These are phyloP conservation scores for Emergomyces africanus DNA, from an alignment of 2,329 filamentous ascomycete genomes.

Conservation along the genomic window DNA sequence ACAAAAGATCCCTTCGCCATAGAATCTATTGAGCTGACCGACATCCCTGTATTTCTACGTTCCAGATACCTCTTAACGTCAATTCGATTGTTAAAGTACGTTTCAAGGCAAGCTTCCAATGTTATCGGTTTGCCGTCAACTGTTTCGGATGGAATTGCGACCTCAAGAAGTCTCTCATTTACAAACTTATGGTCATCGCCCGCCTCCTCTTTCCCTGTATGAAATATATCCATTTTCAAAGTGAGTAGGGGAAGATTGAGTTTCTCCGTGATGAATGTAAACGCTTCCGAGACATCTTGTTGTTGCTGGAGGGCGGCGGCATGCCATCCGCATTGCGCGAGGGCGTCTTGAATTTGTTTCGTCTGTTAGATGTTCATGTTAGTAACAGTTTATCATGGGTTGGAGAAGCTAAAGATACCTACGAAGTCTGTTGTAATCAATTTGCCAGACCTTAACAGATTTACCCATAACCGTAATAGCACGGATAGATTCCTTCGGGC, in stretches of 20 bases:
- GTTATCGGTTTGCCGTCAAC: conserved; percentile 56
- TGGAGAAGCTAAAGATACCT: conserved; percentile 10
- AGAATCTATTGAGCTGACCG: conserved; percentile 26
- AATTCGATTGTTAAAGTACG: conserved; percentile 89
- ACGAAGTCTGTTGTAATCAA: conserved; percentile 78
- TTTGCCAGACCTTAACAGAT: conserved; percentile 72
- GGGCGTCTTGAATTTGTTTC: conserved; percentile 64
- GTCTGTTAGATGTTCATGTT: conserved; percentile 41
- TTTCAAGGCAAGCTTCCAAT: conserved; percentile 81
- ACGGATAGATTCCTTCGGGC: conserved; percentile 60
- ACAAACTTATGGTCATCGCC: conserved; percentile 89
- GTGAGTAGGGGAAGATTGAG: conserved; percentile 78
- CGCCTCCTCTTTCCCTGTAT: conserved; percentile 71
- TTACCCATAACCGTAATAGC: conserved; percentile 80
- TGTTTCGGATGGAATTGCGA: conserved; percentile 70
- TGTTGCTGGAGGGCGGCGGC: conserved; percentile 67
- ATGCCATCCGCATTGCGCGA: conserved; percentile 78
- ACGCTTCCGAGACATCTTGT: conserved; percentile 92
- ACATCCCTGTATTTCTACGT: conserved; percentile 45
- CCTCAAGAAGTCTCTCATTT: conserved; percentile 78
- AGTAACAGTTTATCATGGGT: background rate
- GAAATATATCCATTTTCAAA: conserved; percentile 87
- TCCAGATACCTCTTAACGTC: conserved; percentile 70
- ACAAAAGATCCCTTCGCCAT: conserved; percentile 24
- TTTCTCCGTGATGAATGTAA: conserved; percentile 85